Conservation (phyloP, 1,139 yeast species). For the Petasospora rhodanensis region DNA sequence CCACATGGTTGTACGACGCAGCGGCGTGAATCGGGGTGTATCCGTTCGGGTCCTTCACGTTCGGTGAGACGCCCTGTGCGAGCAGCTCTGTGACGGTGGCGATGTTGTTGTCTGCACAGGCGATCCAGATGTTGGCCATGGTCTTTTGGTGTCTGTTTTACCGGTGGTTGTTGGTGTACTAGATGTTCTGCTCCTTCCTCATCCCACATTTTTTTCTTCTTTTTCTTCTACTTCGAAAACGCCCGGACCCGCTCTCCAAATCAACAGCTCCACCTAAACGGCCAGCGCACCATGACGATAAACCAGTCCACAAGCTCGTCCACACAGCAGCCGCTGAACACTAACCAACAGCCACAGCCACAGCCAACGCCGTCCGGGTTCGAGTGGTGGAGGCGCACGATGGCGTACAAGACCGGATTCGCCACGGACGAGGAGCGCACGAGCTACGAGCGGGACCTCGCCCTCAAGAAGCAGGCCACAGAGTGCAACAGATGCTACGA, state of each 20-base stretch:
- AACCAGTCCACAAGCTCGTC: too few relatives aligned
- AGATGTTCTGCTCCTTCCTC: too few relatives aligned
- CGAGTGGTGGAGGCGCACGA: conserved; percentile 78
- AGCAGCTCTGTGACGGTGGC: conserved; percentile 55
- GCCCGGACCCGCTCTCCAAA: too few relatives aligned
- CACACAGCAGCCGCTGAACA: too few relatives aligned
- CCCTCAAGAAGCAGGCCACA: conserved; percentile 37
- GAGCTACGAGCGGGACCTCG: conserved; percentile 56
- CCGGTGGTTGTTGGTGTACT: too few relatives aligned
- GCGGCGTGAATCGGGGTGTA: conserved; percentile 97
- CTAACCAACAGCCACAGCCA: background rate
- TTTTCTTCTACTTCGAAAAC: too few relatives aligned
- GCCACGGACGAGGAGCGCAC: conserved; percentile 50
- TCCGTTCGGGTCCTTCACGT: conserved; percentile 84
- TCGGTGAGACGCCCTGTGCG: conserved; percentile 51
- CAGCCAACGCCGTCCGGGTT: conserved; percentile 38
- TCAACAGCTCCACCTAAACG: too few relatives aligned
- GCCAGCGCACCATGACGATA: conserved; percentile 1
- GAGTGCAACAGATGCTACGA: conserved; percentile 70
- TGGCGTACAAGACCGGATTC: conserved; percentile 69
- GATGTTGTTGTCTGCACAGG: conserved; percentile 81
- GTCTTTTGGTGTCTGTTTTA: background rate
- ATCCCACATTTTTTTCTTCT: too few relatives aligned
- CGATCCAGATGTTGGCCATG: conserved; percentile 86
- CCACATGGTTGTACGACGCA: conserved; percentile 82